A percentile compares a stretch with the other conserved stretches of the same genome.
Conservation (phyloP, 2,329 filamentous ascomycete species). For the Hymenoscyphus infarciens region DNA sequence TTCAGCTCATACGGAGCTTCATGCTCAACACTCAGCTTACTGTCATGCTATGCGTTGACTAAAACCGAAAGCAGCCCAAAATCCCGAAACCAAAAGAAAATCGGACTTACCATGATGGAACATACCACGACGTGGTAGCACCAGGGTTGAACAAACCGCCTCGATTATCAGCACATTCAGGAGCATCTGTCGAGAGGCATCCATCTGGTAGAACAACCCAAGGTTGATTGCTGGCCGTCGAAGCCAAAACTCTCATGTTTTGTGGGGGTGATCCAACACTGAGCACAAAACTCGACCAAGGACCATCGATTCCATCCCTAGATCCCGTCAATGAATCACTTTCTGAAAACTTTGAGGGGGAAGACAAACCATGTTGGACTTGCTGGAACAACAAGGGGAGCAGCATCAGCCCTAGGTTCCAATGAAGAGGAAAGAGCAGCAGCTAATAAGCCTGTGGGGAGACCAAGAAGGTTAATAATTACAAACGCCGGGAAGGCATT, state of each 20-base stretch:
- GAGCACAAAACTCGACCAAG: constrained; percentile 40
- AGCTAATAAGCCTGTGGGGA: constrained; percentile 11
- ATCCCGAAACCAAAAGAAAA: constrained; percentile 17
- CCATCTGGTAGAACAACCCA: constrained; percentile 27
- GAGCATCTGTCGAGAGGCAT: constrained; percentile 17
- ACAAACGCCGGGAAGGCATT: constrained; percentile 15
- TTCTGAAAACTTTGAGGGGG: not conserved
- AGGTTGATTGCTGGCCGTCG: constrained; percentile 36
- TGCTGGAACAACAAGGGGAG: constrained; percentile 22
- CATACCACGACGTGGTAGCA: constrained; percentile 37
- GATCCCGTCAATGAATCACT: not conserved
- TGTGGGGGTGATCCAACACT: constrained; percentile 40
- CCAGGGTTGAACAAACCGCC: constrained; percentile 38
- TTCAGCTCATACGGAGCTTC: too few species aligned
- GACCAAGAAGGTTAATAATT: constrained; percentile 14
- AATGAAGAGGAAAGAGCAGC: constrained; percentile 16
- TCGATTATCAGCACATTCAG: constrained; percentile 37
- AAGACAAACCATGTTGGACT: constrained; percentile 21
- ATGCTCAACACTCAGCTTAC: too few species aligned
- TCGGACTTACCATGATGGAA: constrained; percentile 9
- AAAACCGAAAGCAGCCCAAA: too few species aligned
- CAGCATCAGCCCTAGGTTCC: constrained; percentile 10
- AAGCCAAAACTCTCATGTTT: constrained; percentile 39
- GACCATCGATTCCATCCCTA: constrained; percentile 35
- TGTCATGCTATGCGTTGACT: too few species aligned